A percentile compares a stretch with the other conserved stretches of the same genome.
phyloP scores from a whole-genome alignment of 108 stramenopile genomes.

The Conticribra weissflogii region DNA sequence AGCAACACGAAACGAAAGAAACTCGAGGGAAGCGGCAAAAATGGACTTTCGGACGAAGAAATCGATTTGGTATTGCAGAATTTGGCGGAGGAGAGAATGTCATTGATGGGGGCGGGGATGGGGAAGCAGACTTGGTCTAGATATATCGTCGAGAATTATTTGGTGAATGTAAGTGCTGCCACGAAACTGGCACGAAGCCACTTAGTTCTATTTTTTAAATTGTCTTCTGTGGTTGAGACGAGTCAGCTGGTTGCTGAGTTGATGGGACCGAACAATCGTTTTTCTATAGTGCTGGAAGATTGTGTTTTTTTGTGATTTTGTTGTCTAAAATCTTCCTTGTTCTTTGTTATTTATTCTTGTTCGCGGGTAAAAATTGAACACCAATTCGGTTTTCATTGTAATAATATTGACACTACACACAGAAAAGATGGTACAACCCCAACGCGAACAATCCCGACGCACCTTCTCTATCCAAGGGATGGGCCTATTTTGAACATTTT shows the following conservation, averaged over 20 bases:
- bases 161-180: not conserved
- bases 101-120: not conserved
- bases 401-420: no score
- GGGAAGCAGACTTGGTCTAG: constrained; percentile 62
- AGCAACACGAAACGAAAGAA: not conserved
- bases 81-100: not conserved
- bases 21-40: not conserved
- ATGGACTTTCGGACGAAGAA: constrained; percentile 12
- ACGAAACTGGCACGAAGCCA: not conserved
- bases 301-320: not conserved
- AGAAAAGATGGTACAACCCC: constrained; percentile 70
- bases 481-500: constrained; percentile 74
- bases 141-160: constrained; percentile 55
- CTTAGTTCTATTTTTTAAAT: not conserved
- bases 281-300: not conserved
- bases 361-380: no score
- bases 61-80: constrained; percentile 13
- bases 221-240: not conserved
- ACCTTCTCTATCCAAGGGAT: constrained; percentile 57
- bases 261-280: no score
- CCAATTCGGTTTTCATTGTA: no score
- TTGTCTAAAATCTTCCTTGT: no score
- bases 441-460: constrained; percentile 34
- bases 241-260: no score
- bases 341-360: no score